A percentile compares a stretch with the other conserved stretches of the same genome.
Conservation (phyloP, 106 monocot genomes). For the Platanthera zijinensis region DNA sequence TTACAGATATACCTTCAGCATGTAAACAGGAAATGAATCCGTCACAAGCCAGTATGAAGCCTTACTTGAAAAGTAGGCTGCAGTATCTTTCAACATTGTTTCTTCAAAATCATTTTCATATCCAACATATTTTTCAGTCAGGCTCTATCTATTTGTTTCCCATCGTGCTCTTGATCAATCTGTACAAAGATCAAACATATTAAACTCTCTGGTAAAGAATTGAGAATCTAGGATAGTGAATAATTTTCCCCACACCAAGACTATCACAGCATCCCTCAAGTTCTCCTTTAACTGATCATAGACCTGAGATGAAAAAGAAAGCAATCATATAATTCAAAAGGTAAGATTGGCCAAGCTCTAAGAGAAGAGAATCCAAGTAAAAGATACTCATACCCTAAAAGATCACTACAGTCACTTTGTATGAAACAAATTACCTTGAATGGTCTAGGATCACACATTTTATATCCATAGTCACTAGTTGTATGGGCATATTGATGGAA, state of each 20-base stretch:
- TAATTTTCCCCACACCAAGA: slow-evolving; percentile 39
- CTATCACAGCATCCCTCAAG: slow-evolving; percentile 63
- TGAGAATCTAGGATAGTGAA: neutral
- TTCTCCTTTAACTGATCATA: slow-evolving; percentile 56
- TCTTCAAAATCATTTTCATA: slow-evolving; percentile 75
- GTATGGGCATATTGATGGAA: too few relatives aligned
- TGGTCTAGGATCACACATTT: too few relatives aligned
- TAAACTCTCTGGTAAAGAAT: neutral
- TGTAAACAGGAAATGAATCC: slow-evolving; percentile 86
- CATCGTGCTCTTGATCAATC: slow-evolving; percentile 88
- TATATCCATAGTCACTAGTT: too few relatives aligned
- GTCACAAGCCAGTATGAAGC: slow-evolving; percentile 68
- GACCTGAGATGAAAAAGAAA: slow-evolving; percentile 30
- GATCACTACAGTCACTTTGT: too few relatives aligned
- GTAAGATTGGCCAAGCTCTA: too few relatives aligned
- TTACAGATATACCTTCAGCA: slow-evolving; percentile 52
- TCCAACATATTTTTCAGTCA: slow-evolving; percentile 75
- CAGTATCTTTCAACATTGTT: slow-evolving; percentile 52
- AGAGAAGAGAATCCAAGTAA: too few relatives aligned
- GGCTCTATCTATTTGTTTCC: slow-evolving; percentile 83
- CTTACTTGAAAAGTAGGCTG: slow-evolving; percentile 71
- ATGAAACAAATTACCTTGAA: too few relatives aligned
- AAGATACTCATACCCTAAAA: too few relatives aligned
- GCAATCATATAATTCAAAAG: too few relatives aligned
- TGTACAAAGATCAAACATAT: slow-evolving; percentile 19